phyloP scores from a whole-genome alignment of 352 stramenopile species.

The Pythium insidiosum region DNA sequence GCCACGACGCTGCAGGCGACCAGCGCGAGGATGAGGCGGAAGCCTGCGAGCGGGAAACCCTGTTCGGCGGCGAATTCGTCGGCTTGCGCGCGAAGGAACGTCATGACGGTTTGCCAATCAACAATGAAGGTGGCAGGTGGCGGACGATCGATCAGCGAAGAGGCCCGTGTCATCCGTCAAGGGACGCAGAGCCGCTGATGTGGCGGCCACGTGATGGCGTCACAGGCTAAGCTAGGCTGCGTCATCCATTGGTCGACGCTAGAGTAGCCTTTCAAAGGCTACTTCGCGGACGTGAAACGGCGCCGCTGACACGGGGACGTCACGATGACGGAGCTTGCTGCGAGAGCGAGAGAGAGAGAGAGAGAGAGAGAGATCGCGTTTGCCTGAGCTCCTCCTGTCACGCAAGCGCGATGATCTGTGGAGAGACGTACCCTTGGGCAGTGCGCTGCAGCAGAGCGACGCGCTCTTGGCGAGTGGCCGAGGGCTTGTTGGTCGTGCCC shows the following conservation, averaged over 20 bases:
- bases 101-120: slow-evolving; percentile 26
- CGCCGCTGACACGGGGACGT: slow-evolving; percentile 36
- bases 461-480: slow-evolving; percentile 16
- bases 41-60: slow-evolving; percentile 69
- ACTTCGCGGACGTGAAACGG: slow-evolving; percentile 71
- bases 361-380: neutral
- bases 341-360: neutral
- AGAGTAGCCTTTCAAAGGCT: slow-evolving; percentile 52
- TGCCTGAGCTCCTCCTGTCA: too few species aligned
- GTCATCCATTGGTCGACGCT: too few species aligned
- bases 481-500: slow-evolving; percentile 4
- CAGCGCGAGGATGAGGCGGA: slow-evolving; percentile 73
- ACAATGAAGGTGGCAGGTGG: slow-evolving; percentile 15
- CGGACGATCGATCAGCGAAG: too few species aligned
- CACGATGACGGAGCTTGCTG: slow-evolving; percentile 50
- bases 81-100: slow-evolving; percentile 52
- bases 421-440: slow-evolving; percentile 48
- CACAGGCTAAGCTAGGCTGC: slow-evolving; percentile 1
- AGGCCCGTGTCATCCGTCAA: too few species aligned
- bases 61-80: slow-evolving; percentile 57
- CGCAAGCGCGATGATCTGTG: too few species aligned
- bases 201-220: neutral
- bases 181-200: too few species aligned
- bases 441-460: slow-evolving; percentile 31
- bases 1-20: slow-evolving; percentile 54